Evolutionary conservation across 2,329 filamentous ascomycete genomes (phyloP).

Genomic region (Aphanocladium album): DNA sequence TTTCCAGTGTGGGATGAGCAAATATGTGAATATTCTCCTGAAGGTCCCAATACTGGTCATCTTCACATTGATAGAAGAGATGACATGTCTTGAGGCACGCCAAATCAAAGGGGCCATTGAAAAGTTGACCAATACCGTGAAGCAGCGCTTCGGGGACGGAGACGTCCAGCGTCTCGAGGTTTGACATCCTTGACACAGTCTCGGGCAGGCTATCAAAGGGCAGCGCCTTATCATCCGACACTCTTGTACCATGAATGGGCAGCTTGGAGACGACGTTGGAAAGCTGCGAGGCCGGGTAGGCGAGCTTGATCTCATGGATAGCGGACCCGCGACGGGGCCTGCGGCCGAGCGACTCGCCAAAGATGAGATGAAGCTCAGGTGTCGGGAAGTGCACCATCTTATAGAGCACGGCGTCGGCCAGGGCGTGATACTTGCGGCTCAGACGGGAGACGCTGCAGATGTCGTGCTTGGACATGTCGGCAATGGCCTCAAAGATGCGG

Average conservation of each 20-base stretch:
- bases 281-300: constrained; percentile 40
- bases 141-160: constrained; percentile 39
- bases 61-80: constrained; percentile 41
- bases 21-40: constrained; percentile 50
- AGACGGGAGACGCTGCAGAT: constrained; percentile 40
- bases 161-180: constrained; percentile 42
- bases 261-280: constrained; percentile 36
- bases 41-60: constrained; percentile 44
- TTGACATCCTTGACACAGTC: constrained; percentile 45
- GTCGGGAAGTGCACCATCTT: constrained; percentile 41
- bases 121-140: constrained; percentile 43
- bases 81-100: constrained; percentile 42
- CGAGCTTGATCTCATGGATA: constrained; percentile 40
- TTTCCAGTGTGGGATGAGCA: constrained; percentile 43
- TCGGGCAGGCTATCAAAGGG: constrained; percentile 40
- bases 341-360: constrained; percentile 42
- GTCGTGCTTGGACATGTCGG: constrained; percentile 29
- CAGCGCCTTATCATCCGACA: not conserved
- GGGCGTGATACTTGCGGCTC: constrained; percentile 36
- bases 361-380: constrained; percentile 43
- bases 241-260: constrained; percentile 22
- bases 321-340: constrained; percentile 43
- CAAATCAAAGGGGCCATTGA: constrained; percentile 47
- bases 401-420: constrained; percentile 44
- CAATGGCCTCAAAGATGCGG: constrained; percentile 34